Evolutionary conservation across 345 rosid genomes (phyloP).

Genomic region (Noccaea caerulescens): DNA sequence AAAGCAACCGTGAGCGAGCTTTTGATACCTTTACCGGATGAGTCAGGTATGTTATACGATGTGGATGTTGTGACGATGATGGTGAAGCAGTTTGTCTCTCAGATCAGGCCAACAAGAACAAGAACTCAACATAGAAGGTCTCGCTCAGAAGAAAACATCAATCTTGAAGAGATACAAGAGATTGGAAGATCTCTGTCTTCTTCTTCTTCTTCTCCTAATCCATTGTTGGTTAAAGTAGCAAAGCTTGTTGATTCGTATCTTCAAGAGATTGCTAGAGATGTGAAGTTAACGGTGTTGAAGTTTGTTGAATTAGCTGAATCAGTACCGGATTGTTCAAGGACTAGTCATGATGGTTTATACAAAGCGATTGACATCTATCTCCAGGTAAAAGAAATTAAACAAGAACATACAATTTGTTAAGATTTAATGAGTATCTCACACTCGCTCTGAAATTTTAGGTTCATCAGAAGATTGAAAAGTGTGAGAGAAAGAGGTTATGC

Average conservation of each 20-base stretch:
- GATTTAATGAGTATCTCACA: background rate
- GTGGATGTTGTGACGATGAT: constrained; percentile 71
- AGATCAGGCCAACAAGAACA: constrained; percentile 68
- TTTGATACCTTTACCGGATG: constrained; percentile 65
- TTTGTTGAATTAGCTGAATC: constrained; percentile 73
- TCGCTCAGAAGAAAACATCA: constrained; percentile 79
- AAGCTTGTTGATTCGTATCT: constrained; percentile 86
- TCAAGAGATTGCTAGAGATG: constrained; percentile 76
- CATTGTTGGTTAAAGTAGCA: constrained; percentile 81
- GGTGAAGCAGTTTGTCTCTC: constrained; percentile 80
- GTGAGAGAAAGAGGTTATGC: constrained; percentile 78
- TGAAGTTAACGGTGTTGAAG: constrained; percentile 68
- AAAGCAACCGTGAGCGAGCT: constrained; percentile 79
- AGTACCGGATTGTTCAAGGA: constrained; percentile 73
- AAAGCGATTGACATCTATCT: constrained; percentile 87
- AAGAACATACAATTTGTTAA: too few relatives aligned
- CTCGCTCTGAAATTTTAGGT: constrained; percentile 47
- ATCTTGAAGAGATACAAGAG: constrained; percentile 71
- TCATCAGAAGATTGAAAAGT: constrained; percentile 76
- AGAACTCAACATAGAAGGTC: constrained; percentile 82
- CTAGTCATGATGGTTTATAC: constrained; percentile 84
- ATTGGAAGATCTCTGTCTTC: constrained; percentile 74
- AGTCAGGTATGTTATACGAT: constrained; percentile 61
- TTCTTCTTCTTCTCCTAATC: constrained; percentile 77
- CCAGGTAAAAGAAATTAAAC: constrained; percentile 56